These are phyloP conservation scores for Trichoderma sp. DNA, from an alignment of 2,329 filamentous ascomycete species.

Conservation along the genomic window DNA sequence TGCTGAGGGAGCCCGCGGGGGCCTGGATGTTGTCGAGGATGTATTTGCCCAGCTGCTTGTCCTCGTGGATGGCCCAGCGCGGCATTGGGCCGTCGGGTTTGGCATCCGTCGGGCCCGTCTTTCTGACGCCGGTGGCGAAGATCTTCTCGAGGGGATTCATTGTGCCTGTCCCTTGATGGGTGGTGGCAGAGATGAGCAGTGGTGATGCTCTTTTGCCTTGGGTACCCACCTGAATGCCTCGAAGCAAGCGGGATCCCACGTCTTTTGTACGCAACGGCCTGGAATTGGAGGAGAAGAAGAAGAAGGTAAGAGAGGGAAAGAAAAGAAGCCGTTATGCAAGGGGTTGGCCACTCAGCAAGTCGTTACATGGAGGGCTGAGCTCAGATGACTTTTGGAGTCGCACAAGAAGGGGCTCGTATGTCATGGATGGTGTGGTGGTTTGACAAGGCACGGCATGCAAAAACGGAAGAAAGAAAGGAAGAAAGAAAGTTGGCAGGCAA, in stretches of 20 bases:
- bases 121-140: not conserved
- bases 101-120: not conserved
- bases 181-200: not conserved
- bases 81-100: not conserved
- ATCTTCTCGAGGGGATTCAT: conserved; percentile 9
- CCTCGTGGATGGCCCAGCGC: conserved; percentile 1
- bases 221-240: not conserved
- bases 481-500: no score
- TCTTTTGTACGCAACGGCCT: not conserved
- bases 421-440: no score
- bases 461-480: not conserved
- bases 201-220: not conserved
- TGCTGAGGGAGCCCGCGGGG: conserved; percentile 1
- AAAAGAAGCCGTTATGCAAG: conserved; percentile 10
- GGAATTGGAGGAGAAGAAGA: not conserved
- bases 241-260: not conserved
- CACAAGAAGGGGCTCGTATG: not conserved
- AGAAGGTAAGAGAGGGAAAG: not conserved
- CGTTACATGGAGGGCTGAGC: conserved; percentile 10
- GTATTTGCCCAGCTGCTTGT: conserved; percentile 9
- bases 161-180: not conserved
- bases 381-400: not conserved
- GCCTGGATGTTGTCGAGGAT: conserved; percentile 17
- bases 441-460: not conserved
- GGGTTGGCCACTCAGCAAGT: not conserved